Base-by-base conservation (phyloP, 306 rosid genomes). In the Dryas drummondii region DNA sequence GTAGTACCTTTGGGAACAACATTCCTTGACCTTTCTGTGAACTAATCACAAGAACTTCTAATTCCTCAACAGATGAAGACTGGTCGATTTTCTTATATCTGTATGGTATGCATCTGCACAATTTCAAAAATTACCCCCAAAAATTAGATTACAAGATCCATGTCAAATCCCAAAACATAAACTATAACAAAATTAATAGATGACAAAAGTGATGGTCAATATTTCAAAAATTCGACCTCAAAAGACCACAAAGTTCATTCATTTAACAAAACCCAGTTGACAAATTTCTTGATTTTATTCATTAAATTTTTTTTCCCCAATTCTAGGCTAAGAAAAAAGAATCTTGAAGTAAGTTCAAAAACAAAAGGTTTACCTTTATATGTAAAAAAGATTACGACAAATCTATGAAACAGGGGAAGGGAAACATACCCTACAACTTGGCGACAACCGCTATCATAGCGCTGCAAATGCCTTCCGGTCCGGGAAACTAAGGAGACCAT, bases 81-180 rank as follows among this genome's bases (percentile, higher is more conserved):
- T 71, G 68, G 32, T 60, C 44, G 17, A 72, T 80, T 59, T 75
- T 68, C 69, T 78, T 88, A 76, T 80, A 94, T 83, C 97, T 88
- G 55, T 94, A 94, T 6, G 98, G 98, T 44, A 94, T 86, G 87
- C 98, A 94, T 78, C 98, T 94, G 94, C 82, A 81, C 70, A 82
- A 62, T 82, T 78, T 46, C 13, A 58, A 66, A 50, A 14, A 66
- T 3, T 9, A 26, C 9, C 37, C 58, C 58, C 45, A 22, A 32
- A 11, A 37, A 67, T 41, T 32, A 40, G 59, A 69, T 68, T 32
- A 68, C 67, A 13, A 55, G 13, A 22, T 27, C 37, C 3, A 69
- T 32, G 3, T 32, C 37, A 69, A 32, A 49, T 4, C 22, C 66
- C 56, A 41, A 32, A 1, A 32, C 37, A 32, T 32, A 32, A 32